These are phyloP conservation scores for Metarhizium robertsii DNA, from an alignment of 2,329 filamentous ascomycete genomes.

Conservation along the genomic window DNA sequence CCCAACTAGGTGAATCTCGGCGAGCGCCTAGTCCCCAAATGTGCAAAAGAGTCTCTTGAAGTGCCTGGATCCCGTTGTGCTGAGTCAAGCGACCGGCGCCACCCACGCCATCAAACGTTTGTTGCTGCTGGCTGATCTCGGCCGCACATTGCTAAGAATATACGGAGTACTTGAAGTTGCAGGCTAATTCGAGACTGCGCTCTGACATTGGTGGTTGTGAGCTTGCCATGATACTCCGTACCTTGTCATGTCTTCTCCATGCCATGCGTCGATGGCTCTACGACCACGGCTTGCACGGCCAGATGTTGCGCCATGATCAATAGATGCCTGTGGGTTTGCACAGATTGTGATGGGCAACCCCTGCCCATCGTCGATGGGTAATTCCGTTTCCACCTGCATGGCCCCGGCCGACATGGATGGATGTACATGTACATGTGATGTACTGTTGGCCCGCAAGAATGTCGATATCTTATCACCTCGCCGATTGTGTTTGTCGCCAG, in stretches of 20 bases:
- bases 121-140: not conserved
- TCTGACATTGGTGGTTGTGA: not conserved
- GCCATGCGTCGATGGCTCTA: not conserved
- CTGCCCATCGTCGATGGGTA: not conserved
- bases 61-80: not conserved
- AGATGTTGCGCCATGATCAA: not conserved
- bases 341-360: not conserved
- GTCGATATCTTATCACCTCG: not conserved
- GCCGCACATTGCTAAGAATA: not conserved
- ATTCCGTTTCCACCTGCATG: not conserved
- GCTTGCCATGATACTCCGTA: not conserved
- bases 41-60: not conserved
- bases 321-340: not conserved
- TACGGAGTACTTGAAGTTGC: not conserved
- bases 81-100: constrained; percentile 2
- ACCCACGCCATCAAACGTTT: constrained; percentile 1
- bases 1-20: not conserved
- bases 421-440: too few species aligned
- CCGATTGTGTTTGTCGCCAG: too few species aligned
- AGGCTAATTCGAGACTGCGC: constrained; percentile 2
- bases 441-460: not conserved
- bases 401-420: not conserved
- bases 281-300: not conserved
- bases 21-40: not conserved
- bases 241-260: not conserved